Percentiles rank a stretch among this genome's conserved stretches.
These are phyloP conservation scores for Nicotiana attenuata DNA, from an alignment of 257 asterid genomes.

Conservation along the genomic window DNA sequence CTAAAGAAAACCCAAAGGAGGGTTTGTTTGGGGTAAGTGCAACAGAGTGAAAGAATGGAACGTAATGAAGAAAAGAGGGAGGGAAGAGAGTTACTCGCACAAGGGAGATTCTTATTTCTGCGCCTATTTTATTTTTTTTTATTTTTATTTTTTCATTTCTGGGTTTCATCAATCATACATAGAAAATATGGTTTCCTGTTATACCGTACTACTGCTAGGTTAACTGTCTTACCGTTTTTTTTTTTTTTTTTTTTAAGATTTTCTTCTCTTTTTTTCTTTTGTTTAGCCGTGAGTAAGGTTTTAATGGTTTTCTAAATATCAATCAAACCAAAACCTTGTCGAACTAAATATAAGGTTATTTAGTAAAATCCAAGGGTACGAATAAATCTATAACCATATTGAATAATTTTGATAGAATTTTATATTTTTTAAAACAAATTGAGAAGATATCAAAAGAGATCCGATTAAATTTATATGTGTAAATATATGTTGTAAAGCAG, in stretches of 20 bases:
- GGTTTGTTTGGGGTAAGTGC: background rate
- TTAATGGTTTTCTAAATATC: too few species aligned
- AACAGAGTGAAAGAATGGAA: background rate
- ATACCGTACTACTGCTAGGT: background rate
- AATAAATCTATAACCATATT: too few species aligned
- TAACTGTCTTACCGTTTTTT: background rate
- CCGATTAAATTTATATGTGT: too few species aligned
- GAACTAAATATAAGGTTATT: too few species aligned
- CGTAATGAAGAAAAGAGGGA: constrained; percentile 2
- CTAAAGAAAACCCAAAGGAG: background rate
- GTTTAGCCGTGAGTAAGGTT: background rate
- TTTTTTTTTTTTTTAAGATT: too few species aligned
- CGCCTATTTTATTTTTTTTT: background rate
- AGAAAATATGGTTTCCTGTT: too few species aligned
- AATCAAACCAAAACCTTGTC: too few species aligned
- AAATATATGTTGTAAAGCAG: too few species aligned
- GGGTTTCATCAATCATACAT: background rate
- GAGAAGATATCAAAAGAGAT: too few species aligned
- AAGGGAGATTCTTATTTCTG: background rate
- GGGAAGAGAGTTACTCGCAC: background rate
- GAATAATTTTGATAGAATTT: too few species aligned
- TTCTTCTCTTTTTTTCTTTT: background rate
- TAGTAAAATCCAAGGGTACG: too few species aligned
- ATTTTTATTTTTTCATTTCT: background rate
- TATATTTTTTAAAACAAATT: too few species aligned